Evolutionary conservation across 139 green algal genomes (phyloP).

Genomic region (Diplosphaera chodatii): DNA sequence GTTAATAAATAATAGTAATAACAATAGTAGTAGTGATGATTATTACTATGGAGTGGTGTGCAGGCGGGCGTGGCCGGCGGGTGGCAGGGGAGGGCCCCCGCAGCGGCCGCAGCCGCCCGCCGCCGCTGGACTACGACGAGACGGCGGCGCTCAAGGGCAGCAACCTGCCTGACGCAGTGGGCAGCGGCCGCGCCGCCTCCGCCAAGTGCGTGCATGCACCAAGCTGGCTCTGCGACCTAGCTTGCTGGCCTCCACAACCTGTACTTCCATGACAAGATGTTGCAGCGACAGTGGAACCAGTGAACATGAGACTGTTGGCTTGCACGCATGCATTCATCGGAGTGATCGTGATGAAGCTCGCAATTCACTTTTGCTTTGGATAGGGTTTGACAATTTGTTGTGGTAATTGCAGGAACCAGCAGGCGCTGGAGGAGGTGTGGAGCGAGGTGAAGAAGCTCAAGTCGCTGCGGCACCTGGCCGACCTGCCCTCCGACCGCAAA

Average conservation of each 20-base stretch:
- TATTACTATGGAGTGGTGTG: too few relatives aligned
- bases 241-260: too few relatives aligned
- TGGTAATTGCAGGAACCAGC: conserved; percentile 8
- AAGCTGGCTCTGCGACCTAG: too few relatives aligned
- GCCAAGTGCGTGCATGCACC: conserved; percentile 6
- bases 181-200: conserved; percentile 1
- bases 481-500: conserved; percentile 31
- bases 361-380: too few relatives aligned
- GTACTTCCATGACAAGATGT: too few relatives aligned
- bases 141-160: background rate
- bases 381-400: too few relatives aligned
- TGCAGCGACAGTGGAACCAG: too few relatives aligned
- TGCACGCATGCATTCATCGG: too few relatives aligned
- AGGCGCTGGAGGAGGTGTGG: conserved; percentile 26
- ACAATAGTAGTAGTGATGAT: background rate
- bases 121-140: background rate
- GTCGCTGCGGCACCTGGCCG: conserved; percentile 22
- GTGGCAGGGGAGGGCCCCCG: background rate
- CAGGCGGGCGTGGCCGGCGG: background rate
- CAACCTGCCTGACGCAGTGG: background rate
- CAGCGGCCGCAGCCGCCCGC: too few relatives aligned
- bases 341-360: too few relatives aligned
- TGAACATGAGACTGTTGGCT: too few relatives aligned
- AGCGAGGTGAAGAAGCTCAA: conserved; percentile 45
- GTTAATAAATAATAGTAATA: too few relatives aligned